These are phyloP conservation scores for Saccharomycopsis oosterbeekiorum DNA, from an alignment of 805 yeast genomes.

Conservation along the genomic window DNA sequence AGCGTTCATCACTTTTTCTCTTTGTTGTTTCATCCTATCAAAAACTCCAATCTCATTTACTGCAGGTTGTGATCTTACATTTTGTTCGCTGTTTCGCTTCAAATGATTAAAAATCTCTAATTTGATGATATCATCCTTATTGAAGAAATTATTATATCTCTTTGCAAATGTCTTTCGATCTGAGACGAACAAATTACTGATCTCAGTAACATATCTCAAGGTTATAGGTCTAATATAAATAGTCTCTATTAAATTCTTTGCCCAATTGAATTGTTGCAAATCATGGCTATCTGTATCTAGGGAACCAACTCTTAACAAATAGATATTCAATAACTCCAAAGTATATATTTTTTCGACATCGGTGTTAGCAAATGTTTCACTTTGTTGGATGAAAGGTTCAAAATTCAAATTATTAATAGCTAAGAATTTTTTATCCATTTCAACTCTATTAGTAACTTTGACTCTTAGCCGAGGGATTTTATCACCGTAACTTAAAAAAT, in stretches of 20 bases:
- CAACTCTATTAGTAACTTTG: not conserved
- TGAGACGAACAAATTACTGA: conserved; percentile 2
- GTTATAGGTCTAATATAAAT: conserved; percentile 5
- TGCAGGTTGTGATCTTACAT: not conserved
- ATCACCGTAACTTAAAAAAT: not conserved
- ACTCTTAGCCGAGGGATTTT: not conserved
- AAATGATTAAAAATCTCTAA: conserved; percentile 4
- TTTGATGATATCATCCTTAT: conserved; percentile 11
- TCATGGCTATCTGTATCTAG: not conserved
- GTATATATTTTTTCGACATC: conserved; percentile 2
- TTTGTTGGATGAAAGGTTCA: not conserved
- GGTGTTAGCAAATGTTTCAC: not conserved
- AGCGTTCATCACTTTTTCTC: not conserved
- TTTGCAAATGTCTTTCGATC: conserved; percentile 8
- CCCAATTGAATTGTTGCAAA: conserved; percentile 1
- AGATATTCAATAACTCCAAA: conserved; percentile 1
- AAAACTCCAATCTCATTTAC: not conserved
- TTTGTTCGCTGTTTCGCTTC: not conserved
- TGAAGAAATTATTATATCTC: conserved; percentile 10
- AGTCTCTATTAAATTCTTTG: not conserved
- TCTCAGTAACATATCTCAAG: not conserved
- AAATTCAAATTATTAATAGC: conserved; percentile 7
- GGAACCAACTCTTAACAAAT: not conserved
- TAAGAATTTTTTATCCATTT: not conserved
- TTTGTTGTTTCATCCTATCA: not conserved